Conservation (phyloP, 2,329 filamentous ascomycete species). For the Parastagonospora avenae region DNA sequence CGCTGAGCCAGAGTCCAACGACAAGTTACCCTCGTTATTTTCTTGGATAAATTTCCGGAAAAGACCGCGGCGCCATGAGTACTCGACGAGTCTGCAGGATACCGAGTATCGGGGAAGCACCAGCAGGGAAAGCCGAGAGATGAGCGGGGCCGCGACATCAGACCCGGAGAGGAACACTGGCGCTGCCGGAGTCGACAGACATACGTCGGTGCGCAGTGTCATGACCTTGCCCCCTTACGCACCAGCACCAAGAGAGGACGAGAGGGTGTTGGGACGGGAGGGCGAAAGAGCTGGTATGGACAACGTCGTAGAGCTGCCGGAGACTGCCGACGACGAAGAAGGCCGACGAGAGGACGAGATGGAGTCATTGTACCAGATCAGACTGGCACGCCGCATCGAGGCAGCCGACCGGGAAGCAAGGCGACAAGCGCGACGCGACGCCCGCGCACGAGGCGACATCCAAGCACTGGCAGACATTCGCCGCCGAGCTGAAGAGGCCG, state of each 20-base stretch:
- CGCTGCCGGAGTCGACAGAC: slow-evolving; percentile 68
- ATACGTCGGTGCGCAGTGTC: slow-evolving; percentile 87
- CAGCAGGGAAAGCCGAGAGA: slow-evolving; percentile 32
- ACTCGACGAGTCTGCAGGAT: slow-evolving; percentile 43
- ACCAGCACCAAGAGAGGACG: slow-evolving; percentile 71
- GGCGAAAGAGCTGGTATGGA: slow-evolving; percentile 93
- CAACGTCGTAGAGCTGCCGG: slow-evolving; percentile 82
- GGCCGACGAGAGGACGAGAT: slow-evolving; percentile 83
- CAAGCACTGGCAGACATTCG: slow-evolving; percentile 67
- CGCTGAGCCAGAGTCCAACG: slow-evolving; percentile 17
- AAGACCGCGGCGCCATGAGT: slow-evolving; percentile 34
- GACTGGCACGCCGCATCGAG: slow-evolving; percentile 75
- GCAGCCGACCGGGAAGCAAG: slow-evolving; percentile 77
- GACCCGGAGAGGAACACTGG: slow-evolving; percentile 36
- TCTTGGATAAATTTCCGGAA: slow-evolving; percentile 35
- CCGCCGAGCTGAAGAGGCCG: slow-evolving; percentile 54
- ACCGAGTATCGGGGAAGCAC: slow-evolving; percentile 33
- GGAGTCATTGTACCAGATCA: slow-evolving; percentile 90
- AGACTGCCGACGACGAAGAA: slow-evolving; percentile 80
- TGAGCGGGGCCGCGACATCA: slow-evolving; percentile 28
- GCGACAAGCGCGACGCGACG: slow-evolving; percentile 71
- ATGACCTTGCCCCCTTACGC: slow-evolving; percentile 92
- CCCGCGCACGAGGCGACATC: slow-evolving; percentile 72
- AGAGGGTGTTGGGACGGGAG: slow-evolving; percentile 84
- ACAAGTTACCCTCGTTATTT: slow-evolving; percentile 41